Evolutionary conservation across 306 rosid genomes (phyloP), one percentile per base, ranked within the genome.

Genomic region (Urtica urens): DNA sequence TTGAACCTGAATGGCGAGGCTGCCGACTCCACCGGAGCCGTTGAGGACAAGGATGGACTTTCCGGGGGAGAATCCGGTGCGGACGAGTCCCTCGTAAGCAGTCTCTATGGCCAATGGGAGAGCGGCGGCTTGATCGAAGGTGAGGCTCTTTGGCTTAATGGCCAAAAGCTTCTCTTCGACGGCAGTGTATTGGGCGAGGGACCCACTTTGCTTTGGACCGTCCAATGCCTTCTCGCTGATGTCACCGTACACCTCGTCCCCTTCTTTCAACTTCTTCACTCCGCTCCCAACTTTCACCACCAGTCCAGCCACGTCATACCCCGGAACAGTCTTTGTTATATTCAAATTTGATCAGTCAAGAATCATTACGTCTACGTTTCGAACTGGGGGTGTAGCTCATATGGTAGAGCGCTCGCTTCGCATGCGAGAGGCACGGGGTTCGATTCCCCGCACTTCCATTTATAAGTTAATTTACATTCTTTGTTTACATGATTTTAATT

Each of bases 361-460:
- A 28, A 28, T 4, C 33, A 4, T 28, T 28, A 28, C 10, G 6
- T 28, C 6, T 10, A 28, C 4, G 4, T 28, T 4, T 28, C 39
- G 8, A 35, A 2, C 2, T 5, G 83, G 87, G 87, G 81, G 63
- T 78, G 83, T 82, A 82, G 87, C 93, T 78, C 86, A 82, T 74
- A 69, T 78, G 93, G 93, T 82, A 78, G 29, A 72, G 79, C 80
- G 60, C 77, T 77, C 60, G 82, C 77, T 20, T 63, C 71, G 64
- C 75, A 87, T 87, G 96, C 65, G 71, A 87, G 59, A 72, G 96
- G 96, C 87, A 87, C 94, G 79, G 94, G 82, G 93, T 87, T 87
- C 87, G 93, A 87, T 78, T 87, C 94, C 93, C 96, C 79, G 93
- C 96, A 80, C 69, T 85, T 87, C 94, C 92, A 84, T 9, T 55